phyloP scores from a whole-genome alignment of 345 rosid species.

The Carallia pectinifolia region DNA sequence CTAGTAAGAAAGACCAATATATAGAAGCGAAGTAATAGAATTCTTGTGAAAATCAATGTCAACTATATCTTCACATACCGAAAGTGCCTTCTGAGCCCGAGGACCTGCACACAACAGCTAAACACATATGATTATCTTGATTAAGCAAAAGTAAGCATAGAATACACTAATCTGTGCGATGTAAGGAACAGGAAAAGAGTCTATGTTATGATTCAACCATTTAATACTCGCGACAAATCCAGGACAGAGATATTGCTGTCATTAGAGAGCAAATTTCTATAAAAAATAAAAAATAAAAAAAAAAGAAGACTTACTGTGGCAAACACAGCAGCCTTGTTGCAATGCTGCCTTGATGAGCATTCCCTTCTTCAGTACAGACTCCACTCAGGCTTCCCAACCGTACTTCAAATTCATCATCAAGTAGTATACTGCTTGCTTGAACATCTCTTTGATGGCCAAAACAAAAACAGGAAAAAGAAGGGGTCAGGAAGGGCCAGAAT shows the following conservation, averaged over 20 bases:
- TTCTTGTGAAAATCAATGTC: neutral
- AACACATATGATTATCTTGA: slow-evolving; percentile 23
- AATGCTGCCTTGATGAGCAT: slow-evolving; percentile 78
- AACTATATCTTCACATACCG: slow-evolving; percentile 44
- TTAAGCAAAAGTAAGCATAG: slow-evolving; percentile 11
- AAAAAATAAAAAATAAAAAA: too few relatives aligned
- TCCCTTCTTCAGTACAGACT: slow-evolving; percentile 79
- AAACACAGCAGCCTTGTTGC: slow-evolving; percentile 68
- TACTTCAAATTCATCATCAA: slow-evolving; percentile 97
- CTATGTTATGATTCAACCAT: too few relatives aligned
- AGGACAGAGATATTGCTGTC: too few relatives aligned
- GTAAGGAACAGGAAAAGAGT: too few relatives aligned
- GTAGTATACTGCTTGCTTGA: slow-evolving; percentile 99
- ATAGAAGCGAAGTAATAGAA: neutral
- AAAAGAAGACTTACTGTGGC: slow-evolving; percentile 69
- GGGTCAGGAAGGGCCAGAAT: too few relatives aligned
- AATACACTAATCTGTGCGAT: neutral
- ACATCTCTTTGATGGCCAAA: slow-evolving; percentile 56
- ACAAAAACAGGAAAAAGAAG: too few relatives aligned
- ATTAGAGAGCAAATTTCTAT: too few relatives aligned
- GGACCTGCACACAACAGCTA: slow-evolving; percentile 57
- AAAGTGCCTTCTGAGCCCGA: slow-evolving; percentile 73
- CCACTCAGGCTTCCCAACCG: slow-evolving; percentile 90
- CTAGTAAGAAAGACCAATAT: neutral
- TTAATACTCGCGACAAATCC: too few relatives aligned